Base-by-base conservation (phyloP, 2,329 filamentous ascomycete genomes). In the Scytalidium sp. region DNA sequence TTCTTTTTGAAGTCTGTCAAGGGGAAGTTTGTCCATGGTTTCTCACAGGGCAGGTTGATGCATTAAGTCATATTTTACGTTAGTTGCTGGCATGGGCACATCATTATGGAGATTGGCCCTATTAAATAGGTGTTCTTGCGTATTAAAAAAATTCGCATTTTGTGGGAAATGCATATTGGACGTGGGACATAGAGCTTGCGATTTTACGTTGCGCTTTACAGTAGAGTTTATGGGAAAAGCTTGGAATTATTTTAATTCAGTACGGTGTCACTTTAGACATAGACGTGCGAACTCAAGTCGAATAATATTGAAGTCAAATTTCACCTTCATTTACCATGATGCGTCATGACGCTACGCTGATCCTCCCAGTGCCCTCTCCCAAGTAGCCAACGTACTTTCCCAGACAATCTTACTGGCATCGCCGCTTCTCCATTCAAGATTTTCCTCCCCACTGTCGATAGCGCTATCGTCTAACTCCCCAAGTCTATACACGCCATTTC, bases 401-500 rank as follows among this genome's bases (percentile, higher is more conserved):
- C 68, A 74, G 20, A 73, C 51, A 43, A 54, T 61, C 36, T 63
- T 61, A 3, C 59, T 62, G 19, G 59, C 60, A 17, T 65, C 63
- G 15, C 67, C 58, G 3, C 56, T 43, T 23, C 61, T 59, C 43
- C 41, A 4, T 49, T 50, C 29, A 73, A 51, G 2, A 63, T 47
- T 36, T 62, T 55, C 39, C 63, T 58, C 11, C 57, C 49, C 3
- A 54, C 51, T 5, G 15, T 36, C 32, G 15, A n/a, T 10, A 15
- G 54, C 60, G 41, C 54, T 60, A 27, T 71, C 68, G 36, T 67
- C 67, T 7, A 67, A 54, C 9, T 60, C 55, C 22, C 58, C 57
- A 3, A 73, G 57, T 22, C 67, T 67, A 56, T 73, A 74, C 11
- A 70, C 64, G 5, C 72, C 70, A 47, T 68, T 68, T 1, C 67